A percentile compares a stretch with the other conserved stretches of the same genome.
Conservation (phyloP, 164 flowering plant species). For the Liriodendron chinense region DNA sequence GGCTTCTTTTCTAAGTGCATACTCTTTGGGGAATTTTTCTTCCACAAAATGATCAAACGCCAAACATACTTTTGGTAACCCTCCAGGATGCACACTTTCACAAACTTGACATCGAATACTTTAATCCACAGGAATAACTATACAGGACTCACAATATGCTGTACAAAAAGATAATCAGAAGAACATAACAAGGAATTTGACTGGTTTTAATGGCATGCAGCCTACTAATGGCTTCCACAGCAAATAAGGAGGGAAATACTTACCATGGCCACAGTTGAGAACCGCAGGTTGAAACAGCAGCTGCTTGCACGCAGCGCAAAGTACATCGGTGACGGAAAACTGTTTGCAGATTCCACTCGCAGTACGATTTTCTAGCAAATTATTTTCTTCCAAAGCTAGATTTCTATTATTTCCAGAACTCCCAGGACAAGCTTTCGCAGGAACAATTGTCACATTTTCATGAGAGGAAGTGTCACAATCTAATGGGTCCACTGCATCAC, state of each 20-base stretch:
- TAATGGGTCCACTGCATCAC: slow-evolving; percentile 3
- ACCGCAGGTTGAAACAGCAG: slow-evolving; percentile 63
- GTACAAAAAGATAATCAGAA: slow-evolving; percentile 21
- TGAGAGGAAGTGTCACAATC: neutral
- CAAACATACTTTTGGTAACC: slow-evolving; percentile 70
- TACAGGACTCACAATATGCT: slow-evolving; percentile 68
- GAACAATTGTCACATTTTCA: neutral
- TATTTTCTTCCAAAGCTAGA: slow-evolving; percentile 18
- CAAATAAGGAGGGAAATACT: slow-evolving; percentile 3
- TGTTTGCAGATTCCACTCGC: slow-evolving; percentile 15
- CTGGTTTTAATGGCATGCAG: neutral
- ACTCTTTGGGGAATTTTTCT: slow-evolving; percentile 53
- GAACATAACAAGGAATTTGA: neutral
- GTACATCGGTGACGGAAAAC: slow-evolving; percentile 48
- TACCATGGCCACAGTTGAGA: slow-evolving; percentile 97
- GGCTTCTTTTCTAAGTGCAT: slow-evolving; percentile 41
- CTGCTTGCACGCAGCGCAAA: slow-evolving; percentile 61
- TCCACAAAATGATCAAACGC: slow-evolving; percentile 65
- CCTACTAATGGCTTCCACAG: neutral
- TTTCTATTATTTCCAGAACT: slow-evolving; percentile 12
- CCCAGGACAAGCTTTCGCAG: slow-evolving; percentile 11
- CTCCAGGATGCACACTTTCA: slow-evolving; percentile 51
- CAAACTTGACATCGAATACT: slow-evolving; percentile 57
- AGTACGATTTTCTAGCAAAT: neutral
- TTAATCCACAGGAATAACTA: slow-evolving; percentile 26